These are phyloP conservation scores for Bombardia bombarda DNA, from an alignment of 495 filamentous ascomycete genomes.

Conservation along the genomic window DNA sequence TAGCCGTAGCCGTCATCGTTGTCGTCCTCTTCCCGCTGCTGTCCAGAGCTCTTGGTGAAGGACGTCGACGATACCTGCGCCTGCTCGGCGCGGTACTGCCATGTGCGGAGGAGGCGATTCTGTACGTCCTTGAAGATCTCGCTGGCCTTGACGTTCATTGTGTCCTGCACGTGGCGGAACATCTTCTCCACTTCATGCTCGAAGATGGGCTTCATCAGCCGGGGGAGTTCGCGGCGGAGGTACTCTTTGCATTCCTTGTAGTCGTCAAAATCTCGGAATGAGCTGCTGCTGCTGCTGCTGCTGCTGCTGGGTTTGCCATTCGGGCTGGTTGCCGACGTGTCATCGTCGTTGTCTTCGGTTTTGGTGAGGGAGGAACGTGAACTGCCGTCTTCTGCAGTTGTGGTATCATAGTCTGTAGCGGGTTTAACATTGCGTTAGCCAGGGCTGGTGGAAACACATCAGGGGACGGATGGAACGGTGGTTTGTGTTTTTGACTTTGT, in stretches of 20 bases:
- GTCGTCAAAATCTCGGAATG: constrained; percentile 8
- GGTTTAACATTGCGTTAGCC: too few species aligned
- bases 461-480: neutral
- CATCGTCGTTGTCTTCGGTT: neutral
- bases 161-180: constrained; percentile 9
- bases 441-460: neutral
- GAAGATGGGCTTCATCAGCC: constrained; percentile 9
- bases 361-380: too few species aligned
- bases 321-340: too few species aligned
- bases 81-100: constrained; percentile 12
- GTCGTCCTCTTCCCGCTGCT: neutral
- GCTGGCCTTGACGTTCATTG: constrained; percentile 9
- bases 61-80: neutral
- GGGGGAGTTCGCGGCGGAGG: constrained; percentile 13
- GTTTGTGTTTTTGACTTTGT: too few species aligned
- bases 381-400: too few species aligned
- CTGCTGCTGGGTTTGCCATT: neutral
- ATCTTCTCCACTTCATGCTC: constrained; percentile 17
- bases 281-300: too few species aligned
- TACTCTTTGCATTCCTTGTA: constrained; percentile 11
- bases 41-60: neutral
- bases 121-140: constrained; percentile 14
- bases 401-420: too few species aligned
- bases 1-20: too few species aligned
- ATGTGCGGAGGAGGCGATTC: constrained; percentile 11